phyloP scores from a whole-genome alignment of 2,329 filamentous ascomycete species.

The Calcarisporium arbuscula region DNA sequence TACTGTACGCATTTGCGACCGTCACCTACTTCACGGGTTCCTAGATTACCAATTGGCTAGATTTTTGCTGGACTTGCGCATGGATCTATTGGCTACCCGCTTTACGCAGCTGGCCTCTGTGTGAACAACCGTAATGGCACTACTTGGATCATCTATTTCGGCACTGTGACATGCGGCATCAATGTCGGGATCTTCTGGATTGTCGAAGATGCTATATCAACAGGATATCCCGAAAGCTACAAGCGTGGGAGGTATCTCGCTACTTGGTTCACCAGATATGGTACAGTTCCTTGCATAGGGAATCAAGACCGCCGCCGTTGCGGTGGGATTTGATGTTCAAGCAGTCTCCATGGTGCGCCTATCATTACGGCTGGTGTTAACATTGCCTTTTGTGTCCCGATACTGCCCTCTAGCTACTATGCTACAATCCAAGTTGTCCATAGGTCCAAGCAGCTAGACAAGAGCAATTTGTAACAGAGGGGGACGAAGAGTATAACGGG shows the following conservation, averaged over 20 bases:
- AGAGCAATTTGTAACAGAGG: too few species aligned
- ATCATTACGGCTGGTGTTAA: slow-evolving; percentile 39
- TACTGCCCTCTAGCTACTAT: slow-evolving; percentile 36
- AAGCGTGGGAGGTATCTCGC: not conserved
- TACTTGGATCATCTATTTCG: slow-evolving; percentile 58
- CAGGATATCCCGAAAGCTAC: slow-evolving; percentile 36
- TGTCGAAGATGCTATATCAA: slow-evolving; percentile 59
- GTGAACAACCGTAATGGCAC: slow-evolving; percentile 57
- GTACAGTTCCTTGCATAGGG: slow-evolving; percentile 37
- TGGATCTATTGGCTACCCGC: slow-evolving; percentile 53
- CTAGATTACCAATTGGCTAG: slow-evolving; percentile 29
- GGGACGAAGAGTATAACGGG: too few species aligned
- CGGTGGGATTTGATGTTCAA: slow-evolving; percentile 36
- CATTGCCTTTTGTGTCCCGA: slow-evolving; percentile 31
- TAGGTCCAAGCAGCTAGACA: slow-evolving; percentile 31
- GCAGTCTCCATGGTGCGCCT: slow-evolving; percentile 34
- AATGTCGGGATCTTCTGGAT: slow-evolving; percentile 63
- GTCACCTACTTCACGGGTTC: slow-evolving; percentile 34
- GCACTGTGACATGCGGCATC: slow-evolving; percentile 55
- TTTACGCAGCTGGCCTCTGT: slow-evolving; percentile 59
- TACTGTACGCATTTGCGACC: slow-evolving; percentile 38
- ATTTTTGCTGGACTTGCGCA: slow-evolving; percentile 32
- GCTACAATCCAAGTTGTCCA: slow-evolving; percentile 33
- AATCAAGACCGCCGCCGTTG: slow-evolving; percentile 34
- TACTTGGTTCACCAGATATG: slow-evolving; percentile 28